Conservation (phyloP, 1,284 basidiomycete species). For the Leccinum pallidistipes region DNA sequence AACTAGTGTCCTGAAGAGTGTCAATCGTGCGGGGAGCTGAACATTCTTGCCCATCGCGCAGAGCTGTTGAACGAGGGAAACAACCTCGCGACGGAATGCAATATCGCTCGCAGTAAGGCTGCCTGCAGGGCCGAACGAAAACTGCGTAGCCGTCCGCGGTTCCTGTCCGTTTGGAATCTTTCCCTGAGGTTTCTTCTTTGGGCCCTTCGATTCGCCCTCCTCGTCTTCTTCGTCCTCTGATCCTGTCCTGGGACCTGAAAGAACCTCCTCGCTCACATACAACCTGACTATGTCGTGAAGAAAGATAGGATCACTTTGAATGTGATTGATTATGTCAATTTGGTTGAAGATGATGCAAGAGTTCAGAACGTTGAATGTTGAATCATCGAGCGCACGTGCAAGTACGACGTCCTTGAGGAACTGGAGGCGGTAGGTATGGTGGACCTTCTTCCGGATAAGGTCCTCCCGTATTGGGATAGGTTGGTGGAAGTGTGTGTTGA, state of each 20-base stretch:
- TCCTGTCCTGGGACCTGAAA: constrained; percentile 37
- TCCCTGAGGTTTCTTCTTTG: constrained; percentile 34
- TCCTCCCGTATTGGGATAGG: constrained; percentile 81
- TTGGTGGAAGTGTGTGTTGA: constrained; percentile 82
- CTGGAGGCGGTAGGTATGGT: constrained; percentile 94
- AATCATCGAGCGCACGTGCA: constrained; percentile 91
- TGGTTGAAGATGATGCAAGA: constrained; percentile 99
- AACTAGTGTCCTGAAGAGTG: constrained; percentile 87
- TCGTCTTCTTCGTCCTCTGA: constrained; percentile 33
- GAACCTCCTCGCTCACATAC: constrained; percentile 70
- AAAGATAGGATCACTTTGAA: constrained; percentile 78
- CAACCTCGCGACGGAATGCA: constrained; percentile 65
- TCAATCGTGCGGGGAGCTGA: constrained; percentile 83
- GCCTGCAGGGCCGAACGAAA: constrained; percentile 53
- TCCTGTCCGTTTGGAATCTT: constrained; percentile 30
- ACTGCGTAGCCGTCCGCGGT: constrained; percentile 33
- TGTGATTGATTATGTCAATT: constrained; percentile 93
- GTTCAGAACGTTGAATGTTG: constrained; percentile 96
- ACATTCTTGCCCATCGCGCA: constrained; percentile 97
- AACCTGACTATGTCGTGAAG: constrained; percentile 77
- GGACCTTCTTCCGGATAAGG: constrained; percentile 82
- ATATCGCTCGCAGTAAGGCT: constrained; percentile 51
- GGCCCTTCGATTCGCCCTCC: constrained; percentile 24
- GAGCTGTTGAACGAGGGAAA: constrained; percentile 89
- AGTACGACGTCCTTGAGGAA: constrained; percentile 99